A percentile compares a stretch with the other conserved stretches of the same genome.
Conservation (phyloP, 2,329 filamentous ascomycete species). For the Chaetomium olivaceum region DNA sequence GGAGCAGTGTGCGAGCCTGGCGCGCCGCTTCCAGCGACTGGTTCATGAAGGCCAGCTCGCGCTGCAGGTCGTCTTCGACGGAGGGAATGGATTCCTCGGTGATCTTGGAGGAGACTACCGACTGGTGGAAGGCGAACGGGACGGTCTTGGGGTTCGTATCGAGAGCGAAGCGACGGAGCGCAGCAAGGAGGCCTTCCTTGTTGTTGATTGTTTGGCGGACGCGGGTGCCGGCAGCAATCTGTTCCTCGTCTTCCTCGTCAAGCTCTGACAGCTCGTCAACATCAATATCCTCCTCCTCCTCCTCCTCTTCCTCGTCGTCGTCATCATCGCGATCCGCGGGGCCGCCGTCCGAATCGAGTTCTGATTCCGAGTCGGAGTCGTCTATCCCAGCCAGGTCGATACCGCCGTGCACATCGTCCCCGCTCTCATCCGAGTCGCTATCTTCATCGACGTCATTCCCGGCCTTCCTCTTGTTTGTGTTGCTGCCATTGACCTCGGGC, state of each 20-base stretch:
- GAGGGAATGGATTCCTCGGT: constrained; percentile 71
- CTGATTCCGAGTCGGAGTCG: constrained; percentile 64
- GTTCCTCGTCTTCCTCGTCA: constrained; percentile 64
- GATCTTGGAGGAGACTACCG: constrained; percentile 65
- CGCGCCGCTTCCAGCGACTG: constrained; percentile 81
- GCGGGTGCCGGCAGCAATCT: constrained; percentile 83
- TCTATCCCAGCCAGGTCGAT: constrained; percentile 58
- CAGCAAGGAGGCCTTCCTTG: constrained; percentile 77
- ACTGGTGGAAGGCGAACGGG: constrained; percentile 82
- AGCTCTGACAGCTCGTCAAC: constrained; percentile 56
- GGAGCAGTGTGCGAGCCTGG: constrained; percentile 70
- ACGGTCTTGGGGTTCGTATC: constrained; percentile 64
- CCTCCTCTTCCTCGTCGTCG: constrained; percentile 66
- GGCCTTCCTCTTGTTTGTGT: constrained; percentile 34
- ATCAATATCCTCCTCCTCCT: constrained; percentile 82
- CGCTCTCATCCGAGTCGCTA: constrained; percentile 40
- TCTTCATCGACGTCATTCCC: constrained; percentile 37
- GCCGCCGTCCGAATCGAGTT: constrained; percentile 69
- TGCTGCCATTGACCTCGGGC: constrained; percentile 30
- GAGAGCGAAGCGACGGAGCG: constrained; percentile 76
- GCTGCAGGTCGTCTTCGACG: constrained; percentile 85
- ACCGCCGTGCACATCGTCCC: constrained; percentile 39
- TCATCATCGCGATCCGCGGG: constrained; percentile 37
- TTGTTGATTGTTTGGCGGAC: constrained; percentile 98
- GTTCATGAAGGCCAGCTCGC: constrained; percentile 90